A percentile compares a stretch with the other conserved stretches of the same genome.
These are phyloP conservation scores for Kuraishia floccosa DNA, from an alignment of 805 yeast genomes.

Conservation along the genomic window DNA sequence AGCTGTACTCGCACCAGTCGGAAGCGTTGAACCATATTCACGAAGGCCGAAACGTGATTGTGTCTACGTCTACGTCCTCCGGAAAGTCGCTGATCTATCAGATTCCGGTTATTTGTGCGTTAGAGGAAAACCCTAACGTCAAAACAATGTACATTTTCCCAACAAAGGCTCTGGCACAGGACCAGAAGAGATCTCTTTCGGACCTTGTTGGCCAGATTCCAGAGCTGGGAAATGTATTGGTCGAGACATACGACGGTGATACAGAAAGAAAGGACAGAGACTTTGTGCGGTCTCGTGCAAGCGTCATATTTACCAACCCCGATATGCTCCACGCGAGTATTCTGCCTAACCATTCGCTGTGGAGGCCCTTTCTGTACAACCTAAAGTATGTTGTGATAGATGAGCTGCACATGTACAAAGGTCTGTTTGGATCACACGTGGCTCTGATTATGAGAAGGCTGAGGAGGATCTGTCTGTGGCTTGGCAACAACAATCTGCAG, in stretches of 20 bases:
- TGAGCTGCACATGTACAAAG: conserved; percentile 79
- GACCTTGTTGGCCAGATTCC: conserved; percentile 43
- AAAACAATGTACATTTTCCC: conserved; percentile 90
- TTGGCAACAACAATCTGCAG: conserved; percentile 42
- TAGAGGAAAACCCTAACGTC: conserved; percentile 26
- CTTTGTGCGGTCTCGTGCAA: conserved; percentile 47
- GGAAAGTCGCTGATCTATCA: conserved; percentile 94
- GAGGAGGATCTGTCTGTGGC: conserved; percentile 44
- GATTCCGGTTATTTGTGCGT: conserved; percentile 56
- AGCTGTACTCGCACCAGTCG: conserved; percentile 74
- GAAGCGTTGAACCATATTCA: conserved; percentile 55
- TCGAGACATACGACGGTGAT: conserved; percentile 91
- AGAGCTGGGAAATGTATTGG: conserved; percentile 29
- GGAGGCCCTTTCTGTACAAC: conserved; percentile 59
- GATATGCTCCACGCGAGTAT: conserved; percentile 85
- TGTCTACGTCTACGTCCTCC: conserved; percentile 92
- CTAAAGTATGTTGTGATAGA: conserved; percentile 72
- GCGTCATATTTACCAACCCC: conserved; percentile 87
- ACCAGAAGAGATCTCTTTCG: conserved; percentile 75
- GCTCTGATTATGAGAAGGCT: conserved; percentile 75
- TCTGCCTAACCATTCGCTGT: conserved; percentile 63
- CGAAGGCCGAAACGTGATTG: conserved; percentile 57
- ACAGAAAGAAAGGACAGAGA: conserved; percentile 51
- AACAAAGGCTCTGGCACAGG: conserved; percentile 96
- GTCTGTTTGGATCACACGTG: conserved; percentile 90